Conservation (phyloP, 352 stramenopile species). For the Globisporangium rhizosaccharum region DNA sequence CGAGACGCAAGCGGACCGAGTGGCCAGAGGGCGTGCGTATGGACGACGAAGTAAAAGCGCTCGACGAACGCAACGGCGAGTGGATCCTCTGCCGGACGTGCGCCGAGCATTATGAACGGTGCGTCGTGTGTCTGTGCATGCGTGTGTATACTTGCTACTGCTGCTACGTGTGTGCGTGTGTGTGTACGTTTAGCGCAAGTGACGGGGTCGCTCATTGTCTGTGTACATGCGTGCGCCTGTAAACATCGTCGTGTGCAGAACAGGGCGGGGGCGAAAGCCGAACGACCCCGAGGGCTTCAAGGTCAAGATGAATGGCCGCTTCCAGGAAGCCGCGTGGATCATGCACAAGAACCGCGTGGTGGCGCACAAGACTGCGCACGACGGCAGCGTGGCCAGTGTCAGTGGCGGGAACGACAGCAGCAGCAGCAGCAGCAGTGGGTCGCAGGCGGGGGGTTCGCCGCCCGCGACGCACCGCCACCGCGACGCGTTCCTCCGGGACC, state of each 20-base stretch:
- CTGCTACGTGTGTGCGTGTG: background rate
- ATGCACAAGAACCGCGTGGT: constrained; percentile 66
- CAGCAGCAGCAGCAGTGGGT: constrained; percentile 14
- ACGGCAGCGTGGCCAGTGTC: background rate
- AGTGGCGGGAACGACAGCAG: constrained; percentile 10
- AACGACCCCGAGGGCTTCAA: constrained; percentile 64
- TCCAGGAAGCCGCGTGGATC: constrained; percentile 56
- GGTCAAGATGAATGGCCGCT: constrained; percentile 67
- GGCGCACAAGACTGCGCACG: constrained; percentile 23
- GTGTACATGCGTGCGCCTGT: constrained; percentile 1
- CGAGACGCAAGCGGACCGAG: constrained; percentile 37
- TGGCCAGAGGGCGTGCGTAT: constrained; percentile 49
- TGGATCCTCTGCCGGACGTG: constrained; percentile 68
- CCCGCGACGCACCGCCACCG: background rate
- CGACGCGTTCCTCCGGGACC: constrained; percentile 11
- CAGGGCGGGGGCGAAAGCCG: constrained; percentile 42
- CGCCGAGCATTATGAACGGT: constrained; percentile 44
- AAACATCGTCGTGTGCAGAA: constrained; percentile 20
- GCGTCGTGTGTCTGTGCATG: background rate
- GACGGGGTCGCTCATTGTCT: constrained; percentile 1
- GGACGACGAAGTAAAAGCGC: constrained; percentile 43
- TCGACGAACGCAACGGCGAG: constrained; percentile 54
- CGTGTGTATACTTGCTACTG: background rate
- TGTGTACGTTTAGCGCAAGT: background rate
- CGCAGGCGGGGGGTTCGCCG: constrained; percentile 6